Conservation (phyloP, 495 filamentous ascomycete species). For the Xylaria bambusicola region DNA sequence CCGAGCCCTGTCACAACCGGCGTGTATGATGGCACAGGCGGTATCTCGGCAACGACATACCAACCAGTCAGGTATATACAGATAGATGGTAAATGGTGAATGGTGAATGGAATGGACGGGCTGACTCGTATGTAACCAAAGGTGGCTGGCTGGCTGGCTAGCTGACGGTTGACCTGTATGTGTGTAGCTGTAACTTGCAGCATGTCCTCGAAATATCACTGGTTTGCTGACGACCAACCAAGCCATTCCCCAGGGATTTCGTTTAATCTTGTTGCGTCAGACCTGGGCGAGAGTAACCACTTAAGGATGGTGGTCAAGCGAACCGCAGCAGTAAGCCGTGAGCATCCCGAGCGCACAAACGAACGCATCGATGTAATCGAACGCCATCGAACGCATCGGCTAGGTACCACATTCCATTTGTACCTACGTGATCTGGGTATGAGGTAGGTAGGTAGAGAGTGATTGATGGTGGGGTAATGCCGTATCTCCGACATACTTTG, state of each 20-base stretch:
- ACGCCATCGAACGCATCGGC: slow-evolving; percentile 7
- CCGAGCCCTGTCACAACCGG: slow-evolving; percentile 2
- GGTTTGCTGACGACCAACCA: slow-evolving; percentile 4
- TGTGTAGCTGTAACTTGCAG: slow-evolving; percentile 5
- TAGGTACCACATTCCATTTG: neutral
- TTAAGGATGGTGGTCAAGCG: neutral
- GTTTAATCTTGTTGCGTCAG: too few species aligned
- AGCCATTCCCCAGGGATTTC: slow-evolving; percentile 1
- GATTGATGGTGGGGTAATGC: slow-evolving; percentile 6
- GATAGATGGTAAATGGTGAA: too few species aligned
- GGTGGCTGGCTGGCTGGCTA: slow-evolving; percentile 6
- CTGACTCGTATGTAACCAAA: neutral
- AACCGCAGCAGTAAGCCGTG: slow-evolving; percentile 4
- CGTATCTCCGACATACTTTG: slow-evolving; percentile 13
- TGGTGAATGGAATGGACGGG: neutral
- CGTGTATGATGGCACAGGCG: neutral
- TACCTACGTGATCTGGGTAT: too few species aligned
- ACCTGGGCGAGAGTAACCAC: slow-evolving; percentile 4
- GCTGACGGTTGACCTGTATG: too few species aligned
- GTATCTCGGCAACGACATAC: slow-evolving; percentile 6
- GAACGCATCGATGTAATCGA: slow-evolving; percentile 5
- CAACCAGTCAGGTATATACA: too few species aligned
- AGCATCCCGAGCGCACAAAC: neutral
- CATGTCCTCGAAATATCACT: neutral
- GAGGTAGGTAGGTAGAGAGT: too few species aligned